Evolutionary conservation across 331 rosid species (phyloP).

Genomic region (Cydonia oblonga): DNA sequence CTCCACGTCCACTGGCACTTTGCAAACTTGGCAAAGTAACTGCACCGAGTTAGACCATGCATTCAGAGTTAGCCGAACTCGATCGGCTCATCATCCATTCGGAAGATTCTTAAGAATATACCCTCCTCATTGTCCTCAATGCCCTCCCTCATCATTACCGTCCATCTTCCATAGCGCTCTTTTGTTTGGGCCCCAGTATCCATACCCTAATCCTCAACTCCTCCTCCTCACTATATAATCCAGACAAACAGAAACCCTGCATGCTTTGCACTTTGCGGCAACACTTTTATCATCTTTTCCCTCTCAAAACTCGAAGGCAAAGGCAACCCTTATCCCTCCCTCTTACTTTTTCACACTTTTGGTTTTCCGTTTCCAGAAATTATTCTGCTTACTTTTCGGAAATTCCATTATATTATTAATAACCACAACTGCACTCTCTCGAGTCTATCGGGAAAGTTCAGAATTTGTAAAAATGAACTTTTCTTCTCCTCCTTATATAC

Average conservation of each 20-base stretch:
- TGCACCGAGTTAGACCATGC: not conserved
- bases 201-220: not conserved
- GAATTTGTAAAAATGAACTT: not conserved
- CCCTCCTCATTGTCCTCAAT: too few relatives aligned
- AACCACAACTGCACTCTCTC: not conserved
- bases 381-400: not conserved
- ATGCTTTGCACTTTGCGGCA: not conserved
- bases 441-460: not conserved
- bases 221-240: not conserved
- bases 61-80: too few relatives aligned
- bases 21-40: too few relatives aligned
- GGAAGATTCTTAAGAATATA: slow-evolving; percentile 3
- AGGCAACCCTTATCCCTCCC: not conserved
- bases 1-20: too few relatives aligned
- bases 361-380: not conserved
- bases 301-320: not conserved
- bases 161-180: not conserved
- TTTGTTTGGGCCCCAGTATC: not conserved
- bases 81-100: not conserved
- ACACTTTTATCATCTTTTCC: not conserved
- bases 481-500: not conserved
- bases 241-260: not conserved
- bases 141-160: too few relatives aligned
- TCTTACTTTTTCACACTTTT: not conserved
- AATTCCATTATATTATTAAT: not conserved